A percentile compares a stretch with the other conserved stretches of the same genome.
Evolutionary conservation across 805 yeast species (phyloP).

Genomic region (Kodamaea hsintzibuensis): DNA sequence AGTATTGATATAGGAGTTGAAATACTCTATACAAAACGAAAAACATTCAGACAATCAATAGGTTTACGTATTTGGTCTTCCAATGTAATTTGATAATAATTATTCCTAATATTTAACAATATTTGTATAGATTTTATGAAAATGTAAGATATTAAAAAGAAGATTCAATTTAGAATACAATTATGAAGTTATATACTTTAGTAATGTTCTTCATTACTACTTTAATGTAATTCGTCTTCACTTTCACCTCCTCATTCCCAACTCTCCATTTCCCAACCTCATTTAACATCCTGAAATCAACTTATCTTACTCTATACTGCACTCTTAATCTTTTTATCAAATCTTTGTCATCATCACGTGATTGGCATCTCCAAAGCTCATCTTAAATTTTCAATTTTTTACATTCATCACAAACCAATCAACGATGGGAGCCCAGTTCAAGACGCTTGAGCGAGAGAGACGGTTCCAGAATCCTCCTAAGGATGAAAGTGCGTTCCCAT

Average conservation of each 20-base stretch:
- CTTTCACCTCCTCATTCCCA: not conserved
- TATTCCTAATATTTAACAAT: no score
- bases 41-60: no score
- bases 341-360: not conserved
- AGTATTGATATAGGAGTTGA: no score
- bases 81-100: no score
- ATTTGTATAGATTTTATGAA: no score
- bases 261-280: not conserved
- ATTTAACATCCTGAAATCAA: not conserved
- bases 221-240: no score
- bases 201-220: no score
- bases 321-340: not conserved
- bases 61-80: no score
- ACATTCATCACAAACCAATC: not conserved
- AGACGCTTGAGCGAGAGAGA: slow-evolving; percentile 84
- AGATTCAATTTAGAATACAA: not conserved
- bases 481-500: slow-evolving; percentile 79
- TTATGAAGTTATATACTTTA: no score
- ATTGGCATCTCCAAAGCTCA: not conserved
- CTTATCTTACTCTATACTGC: not conserved
- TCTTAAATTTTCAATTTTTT: slow-evolving; percentile 1
- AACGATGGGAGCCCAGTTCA: slow-evolving; percentile 56
- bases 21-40: no score
- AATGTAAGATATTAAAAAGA: not conserved
- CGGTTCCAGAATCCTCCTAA: slow-evolving; percentile 88